Evolutionary conservation across 2,329 filamentous ascomycete species (phyloP), one percentile per base, ranked within the genome.

Genomic region (Ceratocystis cacaofunesta): DNA sequence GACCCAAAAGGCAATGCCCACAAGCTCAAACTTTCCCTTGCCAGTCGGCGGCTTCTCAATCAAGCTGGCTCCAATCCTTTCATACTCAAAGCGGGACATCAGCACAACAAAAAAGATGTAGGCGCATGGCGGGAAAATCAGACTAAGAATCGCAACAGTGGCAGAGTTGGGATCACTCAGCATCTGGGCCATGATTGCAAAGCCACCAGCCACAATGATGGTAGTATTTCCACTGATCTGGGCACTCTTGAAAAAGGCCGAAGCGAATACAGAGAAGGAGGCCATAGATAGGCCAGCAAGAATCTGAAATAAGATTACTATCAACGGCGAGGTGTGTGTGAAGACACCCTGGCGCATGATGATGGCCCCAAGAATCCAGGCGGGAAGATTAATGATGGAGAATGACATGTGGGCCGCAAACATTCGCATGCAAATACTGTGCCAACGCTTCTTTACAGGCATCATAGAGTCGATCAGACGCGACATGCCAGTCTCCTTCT

Each of bases 401-500:
- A 96, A 94, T 0, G 90, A 84, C 30, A 94, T 73, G 72, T 95
- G 90, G 68, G 91, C 86, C 0, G 91, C 85, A 7, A 92, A 72
- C 15, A 95, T 79, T n/a, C 92, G 82, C 1, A 88, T 86, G 25
- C 85, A 83, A 75, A 92, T 89, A 8, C 88, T 85, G 71, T 90
- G 80, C 89, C 90, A 95, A 55, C 83, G 78, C 61, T 80, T 80
- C 65, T 81, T 80, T 65, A 89, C 89, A 0, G 89, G 87, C 79
- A 94, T 92, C 90, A 95, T 96, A 65, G 90, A 87, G 74, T 96
- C 92, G 55, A 96, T 84, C 32, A 96, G 79, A 68, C 91, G 89
- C 3, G 89, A 89, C 82, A 96, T 94, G 66, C 91, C 92, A 17
- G 85, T 79, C 76, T 96, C 92, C 65, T 92, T 80, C 75, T 96